Percentiles rank a stretch among this genome's conserved stretches.
Conservation (phyloP, 352 stramenopile genomes). For the Elongisporangium undulatum region DNA sequence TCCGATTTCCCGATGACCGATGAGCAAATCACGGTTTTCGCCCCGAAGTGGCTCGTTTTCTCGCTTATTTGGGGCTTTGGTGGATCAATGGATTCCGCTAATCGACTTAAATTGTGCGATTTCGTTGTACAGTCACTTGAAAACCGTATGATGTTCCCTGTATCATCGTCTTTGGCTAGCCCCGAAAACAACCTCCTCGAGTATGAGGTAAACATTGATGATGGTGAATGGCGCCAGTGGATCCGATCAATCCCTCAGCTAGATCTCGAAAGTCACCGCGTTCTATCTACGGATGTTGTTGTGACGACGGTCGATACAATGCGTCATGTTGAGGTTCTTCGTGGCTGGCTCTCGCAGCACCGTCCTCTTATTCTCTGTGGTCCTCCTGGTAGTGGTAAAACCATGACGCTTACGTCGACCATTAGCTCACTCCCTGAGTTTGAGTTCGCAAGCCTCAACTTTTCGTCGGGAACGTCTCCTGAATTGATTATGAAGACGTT, state of each 20-base stretch:
- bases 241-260: conserved; percentile 94
- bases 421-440: conserved; percentile 97
- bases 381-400: conserved; percentile 98
- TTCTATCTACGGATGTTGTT: conserved; percentile 97
- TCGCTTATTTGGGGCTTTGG: conserved; percentile 98
- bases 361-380: conserved; percentile 97
- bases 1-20: conserved; percentile 96
- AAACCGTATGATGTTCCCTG: conserved; percentile 86
- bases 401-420: conserved; percentile 99
- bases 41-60: conserved; percentile 97
- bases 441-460: conserved; percentile 98
- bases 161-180: conserved; percentile 39
- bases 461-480: conserved; percentile 97
- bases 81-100: conserved; percentile 92
- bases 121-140: conserved; percentile 86
- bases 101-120: conserved; percentile 91
- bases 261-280: conserved; percentile 97
- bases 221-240: conserved; percentile 97
- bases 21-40: conserved; percentile 96
- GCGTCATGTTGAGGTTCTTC: conserved; percentile 97
- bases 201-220: conserved; percentile 96
- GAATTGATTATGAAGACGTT: conserved; percentile 99
- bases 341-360: conserved; percentile 96
- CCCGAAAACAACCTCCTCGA: conserved; percentile 89
- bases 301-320: conserved; percentile 99